A percentile compares a stretch with the other conserved stretches of the same genome.
phyloP scores from a whole-genome alignment of 208 protist genomes.

The Vickermania spadyakhi region DNA sequence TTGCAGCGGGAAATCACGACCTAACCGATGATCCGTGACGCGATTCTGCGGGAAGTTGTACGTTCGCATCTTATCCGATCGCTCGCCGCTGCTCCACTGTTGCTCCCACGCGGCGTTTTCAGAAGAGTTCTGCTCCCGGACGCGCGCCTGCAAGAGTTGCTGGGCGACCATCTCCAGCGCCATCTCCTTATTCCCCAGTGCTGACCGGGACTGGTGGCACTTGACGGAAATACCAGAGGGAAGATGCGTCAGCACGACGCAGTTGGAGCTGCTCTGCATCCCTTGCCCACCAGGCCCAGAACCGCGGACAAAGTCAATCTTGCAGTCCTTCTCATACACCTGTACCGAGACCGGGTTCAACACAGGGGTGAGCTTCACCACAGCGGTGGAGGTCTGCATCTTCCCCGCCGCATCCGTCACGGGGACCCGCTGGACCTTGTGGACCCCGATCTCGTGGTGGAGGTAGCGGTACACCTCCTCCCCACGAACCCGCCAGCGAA shows the following conservation, averaged over 20 bases:
- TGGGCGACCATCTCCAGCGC: constrained; percentile 83
- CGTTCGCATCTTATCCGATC: constrained; percentile 86
- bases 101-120: constrained; percentile 65
- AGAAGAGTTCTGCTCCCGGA: constrained; percentile 67
- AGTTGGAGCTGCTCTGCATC: constrained; percentile 88
- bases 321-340: constrained; percentile 77
- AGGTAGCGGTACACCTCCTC: constrained; percentile 72
- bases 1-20: constrained; percentile 67
- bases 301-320: constrained; percentile 80
- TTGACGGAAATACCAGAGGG: constrained; percentile 88
- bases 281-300: constrained; percentile 84
- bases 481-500: constrained; percentile 41
- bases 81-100: constrained; percentile 85
- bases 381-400: constrained; percentile 88
- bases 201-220: constrained; percentile 83
- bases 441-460: constrained; percentile 84
- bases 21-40: constrained; percentile 81
- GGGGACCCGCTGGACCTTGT: constrained; percentile 88
- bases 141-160: constrained; percentile 47
- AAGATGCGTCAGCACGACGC: constrained; percentile 74
- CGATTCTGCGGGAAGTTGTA: constrained; percentile 90
- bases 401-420: constrained; percentile 79
- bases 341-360: constrained; percentile 84
- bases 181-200: constrained; percentile 81
- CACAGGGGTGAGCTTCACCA: constrained; percentile 79